Conservation (phyloP, 2,329 filamentous ascomycete species). For the Pseudophaeomoniella oleicola region DNA sequence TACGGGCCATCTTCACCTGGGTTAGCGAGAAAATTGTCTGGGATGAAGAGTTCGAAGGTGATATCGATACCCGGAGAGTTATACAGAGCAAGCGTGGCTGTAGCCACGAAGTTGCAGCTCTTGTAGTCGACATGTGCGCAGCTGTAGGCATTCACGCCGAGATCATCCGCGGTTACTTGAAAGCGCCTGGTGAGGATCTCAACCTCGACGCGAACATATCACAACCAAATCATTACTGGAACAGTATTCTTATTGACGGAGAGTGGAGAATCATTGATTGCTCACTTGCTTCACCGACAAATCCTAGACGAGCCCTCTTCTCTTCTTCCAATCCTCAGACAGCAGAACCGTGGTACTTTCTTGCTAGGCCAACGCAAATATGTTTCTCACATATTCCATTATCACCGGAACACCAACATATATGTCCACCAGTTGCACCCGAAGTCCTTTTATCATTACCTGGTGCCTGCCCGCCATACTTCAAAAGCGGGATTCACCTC, state of each 20-base stretch:
- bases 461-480: conserved; percentile 73
- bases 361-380: conserved; percentile 72
- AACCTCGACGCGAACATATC: conserved; percentile 66
- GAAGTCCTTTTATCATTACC: conserved; percentile 79
- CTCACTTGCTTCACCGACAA: conserved; percentile 78
- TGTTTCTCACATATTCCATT: conserved; percentile 95
- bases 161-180: conserved; percentile 78
- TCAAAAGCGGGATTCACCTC: conserved; percentile 67
- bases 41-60: conserved; percentile 88
- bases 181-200: conserved; percentile 68
- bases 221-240: conserved; percentile 92
- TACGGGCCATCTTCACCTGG: conserved; percentile 95
- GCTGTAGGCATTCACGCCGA: conserved; percentile 82
- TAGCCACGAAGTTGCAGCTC: conserved; percentile 72
- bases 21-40: conserved; percentile 86
- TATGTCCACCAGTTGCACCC: conserved; percentile 74
- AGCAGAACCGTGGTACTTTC: conserved; percentile 86
- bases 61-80: conserved; percentile 66
- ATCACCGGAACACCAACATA: conserved; percentile 75
- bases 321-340: conserved; percentile 54
- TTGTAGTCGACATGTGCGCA: conserved; percentile 86
- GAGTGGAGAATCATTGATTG: conserved; percentile 97
- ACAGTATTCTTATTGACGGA: conserved; percentile 78
- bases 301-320: conserved; percentile 65
- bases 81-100: conserved; percentile 73